phyloP scores from a whole-genome alignment of 2,329 filamentous ascomycete genomes.

The Aspergillus ruber region DNA sequence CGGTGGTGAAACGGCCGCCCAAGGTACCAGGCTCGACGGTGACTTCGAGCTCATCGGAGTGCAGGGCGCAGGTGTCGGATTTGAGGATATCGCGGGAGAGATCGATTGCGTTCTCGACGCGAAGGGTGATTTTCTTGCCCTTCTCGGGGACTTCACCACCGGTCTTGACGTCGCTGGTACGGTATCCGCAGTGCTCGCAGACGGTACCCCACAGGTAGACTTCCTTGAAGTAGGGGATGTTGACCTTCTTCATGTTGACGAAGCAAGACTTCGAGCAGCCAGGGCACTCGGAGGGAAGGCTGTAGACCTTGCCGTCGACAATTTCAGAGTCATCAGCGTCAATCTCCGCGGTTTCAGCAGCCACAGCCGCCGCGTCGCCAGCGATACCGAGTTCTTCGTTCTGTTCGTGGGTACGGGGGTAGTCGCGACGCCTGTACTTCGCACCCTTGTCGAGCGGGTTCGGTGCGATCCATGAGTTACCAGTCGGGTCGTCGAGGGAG shows the following conservation, averaged over 20 bases:
- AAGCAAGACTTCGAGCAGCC: slow-evolving; percentile 80
- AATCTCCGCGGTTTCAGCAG: slow-evolving; percentile 40
- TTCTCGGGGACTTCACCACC: slow-evolving; percentile 84
- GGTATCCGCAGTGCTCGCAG: slow-evolving; percentile 87
- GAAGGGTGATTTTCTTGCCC: slow-evolving; percentile 75
- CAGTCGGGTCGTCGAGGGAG: slow-evolving; percentile 80
- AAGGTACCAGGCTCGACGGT: slow-evolving; percentile 89
- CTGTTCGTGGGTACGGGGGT: slow-evolving; percentile 73
- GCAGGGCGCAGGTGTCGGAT: slow-evolving; percentile 81
- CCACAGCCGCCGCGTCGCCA: slow-evolving; percentile 27
- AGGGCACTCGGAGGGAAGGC: slow-evolving; percentile 84
- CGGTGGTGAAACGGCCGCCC: slow-evolving; percentile 91
- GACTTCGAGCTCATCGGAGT: slow-evolving; percentile 80
- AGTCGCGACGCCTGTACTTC: slow-evolving; percentile 85
- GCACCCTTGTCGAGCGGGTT: slow-evolving; percentile 67
- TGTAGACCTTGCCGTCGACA: slow-evolving; percentile 85
- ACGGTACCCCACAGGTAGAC: slow-evolving; percentile 93
- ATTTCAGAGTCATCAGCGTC: slow-evolving; percentile 69
- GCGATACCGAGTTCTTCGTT: slow-evolving; percentile 78
- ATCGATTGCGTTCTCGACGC: slow-evolving; percentile 63
- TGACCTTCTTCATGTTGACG: slow-evolving; percentile 98
- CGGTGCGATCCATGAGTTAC: slow-evolving; percentile 95
- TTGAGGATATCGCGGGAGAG: slow-evolving; percentile 91
- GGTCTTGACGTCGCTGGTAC: slow-evolving; percentile 95
- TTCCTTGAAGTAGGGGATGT: slow-evolving; percentile 96